phyloP scores from a whole-genome alignment of 1,284 basidiomycete genomes.

The Crocinoboletus sp. region DNA sequence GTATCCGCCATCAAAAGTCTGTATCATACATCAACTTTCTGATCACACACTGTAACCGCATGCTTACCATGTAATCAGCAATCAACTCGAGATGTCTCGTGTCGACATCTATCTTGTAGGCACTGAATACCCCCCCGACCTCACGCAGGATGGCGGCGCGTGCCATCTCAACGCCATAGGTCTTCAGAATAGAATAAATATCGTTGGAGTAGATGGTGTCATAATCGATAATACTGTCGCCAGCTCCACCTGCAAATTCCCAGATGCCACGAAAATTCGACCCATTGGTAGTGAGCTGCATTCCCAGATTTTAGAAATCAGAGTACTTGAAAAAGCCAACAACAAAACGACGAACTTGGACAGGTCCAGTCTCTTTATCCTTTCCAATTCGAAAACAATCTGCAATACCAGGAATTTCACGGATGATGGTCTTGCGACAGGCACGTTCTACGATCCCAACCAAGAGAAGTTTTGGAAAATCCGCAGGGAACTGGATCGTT shows the following conservation, averaged over 20 bases:
- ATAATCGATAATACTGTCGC: conserved; percentile 72
- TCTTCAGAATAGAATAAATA: conserved; percentile 87
- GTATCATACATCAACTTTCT: conserved; percentile 7
- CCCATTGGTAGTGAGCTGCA: conserved; percentile 78
- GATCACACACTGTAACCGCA: background rate
- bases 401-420: conserved; percentile 83
- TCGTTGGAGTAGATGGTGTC: conserved; percentile 93
- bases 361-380: conserved; percentile 47
- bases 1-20: conserved; percentile 98
- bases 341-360: conserved; percentile 43
- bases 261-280: conserved; percentile 93
- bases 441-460: conserved; percentile 88
- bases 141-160: conserved; percentile 89
- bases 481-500: conserved; percentile 50
- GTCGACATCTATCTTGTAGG: conserved; percentile 97
- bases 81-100: conserved; percentile 94
- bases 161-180: conserved; percentile 98
- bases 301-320: conserved; percentile 3
- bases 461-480: conserved; percentile 86
- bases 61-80: conserved; percentile 95
- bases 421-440: conserved; percentile 79
- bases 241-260: conserved; percentile 69
- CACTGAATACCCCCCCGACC: conserved; percentile 91
- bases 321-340: background rate
- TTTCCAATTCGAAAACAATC: conserved; percentile 66